Evolutionary conservation across 345 rosid species (phyloP), one percentile per base, ranked within the genome.

Genomic region (Lumnitzera littorea): DNA sequence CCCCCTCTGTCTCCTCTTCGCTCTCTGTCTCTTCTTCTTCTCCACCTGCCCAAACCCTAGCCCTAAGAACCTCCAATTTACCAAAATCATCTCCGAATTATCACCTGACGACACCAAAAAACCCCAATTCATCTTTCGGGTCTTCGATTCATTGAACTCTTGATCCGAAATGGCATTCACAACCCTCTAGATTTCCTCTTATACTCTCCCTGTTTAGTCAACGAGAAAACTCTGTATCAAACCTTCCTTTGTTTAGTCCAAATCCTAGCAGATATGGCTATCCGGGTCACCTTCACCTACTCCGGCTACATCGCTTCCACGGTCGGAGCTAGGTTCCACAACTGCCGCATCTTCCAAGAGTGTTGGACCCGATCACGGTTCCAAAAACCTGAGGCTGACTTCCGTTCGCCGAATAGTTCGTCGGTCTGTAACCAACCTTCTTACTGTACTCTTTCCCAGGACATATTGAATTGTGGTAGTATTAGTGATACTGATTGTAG

Each of bases 271-370:
- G 51, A 3, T 15, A 91, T 91, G 98, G 96, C 98, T 64, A 66
- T 92, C 57, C 85, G 94, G 11, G 87, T 81, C 20, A 87, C 94
- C 58, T 47, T 84, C 66, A 68, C 77, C 46, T 85, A 61, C 80
- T 87, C 98, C 59, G 80, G 84, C 75, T 82, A 76, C 69, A 57
- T 88, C 16, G 89, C 84, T 55, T 36, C 81, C 54, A 62, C 75
- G 52, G 82, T 89, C 74, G 72, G 79, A 17, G 53, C 63, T 24
- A 84, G 95, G 43, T 69, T 78, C 15, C 78, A 86, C 23, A 67
- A 74, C 49, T 76, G 78, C 47, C 79, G 85, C 2, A 62, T 86
- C 36, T 63, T 82, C 64, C 80, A 76, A 50, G 87, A 88, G 48
- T 76, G 81, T 56, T 68, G 78, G 56, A n/a, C 72, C 51, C 89